Evolutionary conservation across 2,329 filamentous ascomycete genomes (phyloP), one percentile per base, ranked within the genome.

Genomic region (Hypoxylon sp.): DNA sequence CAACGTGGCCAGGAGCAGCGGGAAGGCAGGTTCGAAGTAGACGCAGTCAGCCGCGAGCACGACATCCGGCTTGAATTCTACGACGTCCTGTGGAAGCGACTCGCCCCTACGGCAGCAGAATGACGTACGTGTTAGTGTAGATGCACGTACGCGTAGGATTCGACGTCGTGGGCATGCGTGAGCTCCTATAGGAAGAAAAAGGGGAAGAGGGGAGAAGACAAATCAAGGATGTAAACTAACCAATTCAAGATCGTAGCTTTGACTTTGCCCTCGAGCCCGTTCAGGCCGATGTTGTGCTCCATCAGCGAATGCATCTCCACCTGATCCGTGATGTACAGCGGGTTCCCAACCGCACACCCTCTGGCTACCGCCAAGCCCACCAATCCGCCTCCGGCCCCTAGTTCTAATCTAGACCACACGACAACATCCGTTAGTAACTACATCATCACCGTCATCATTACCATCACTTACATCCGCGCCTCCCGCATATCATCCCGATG

Each of bases 1-100:
- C 71, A 98, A 82, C 5, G 95, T 98, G 70, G 89, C 83, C 76
- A 96, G 87, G 51, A 99, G 86, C 35, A 98, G 84, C 31, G 95
- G 94, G 77, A 98, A 98, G 0, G 96, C 93, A 2, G 95, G 94
- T 80, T 98, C 96, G 79, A 97, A 97, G 83, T 98, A 99, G 53
- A 97, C 94, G 81, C 95, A 98, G 80, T 98, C 96, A 44, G 94
- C 95, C 3, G 96, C 96, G n/a, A 98, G 86, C 62, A 99, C 90
- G 61, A 97, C 85, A 75, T 94, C 90, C 17, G 94, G 93, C 69
- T 87, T 87, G 73, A 85, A 83, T 60, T 84, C 80, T 57, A 84
- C 73, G 47, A 91, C 82, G 47, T 82, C 80, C 46, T 82, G 79
- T 39, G 88, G 83, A 50, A 91, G 81, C 57, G 87, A 82, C 70